phyloP scores from a whole-genome alignment of 176 grass and related monocot genomes.

The Sorghum bicolor region Sorghum_bicolor_NCBIv3 NC_012873.2:6040501-6041000 shows the following conservation, averaged over 20 bases:
- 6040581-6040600: slow-evolving; percentile 62
- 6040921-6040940: slow-evolving; percentile 27
- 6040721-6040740: slow-evolving; percentile 69
- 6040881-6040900: slow-evolving; percentile 35
- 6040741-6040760: slow-evolving; percentile 87
- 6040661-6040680: slow-evolving; percentile 75
- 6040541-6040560: slow-evolving; percentile 92
- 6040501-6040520: not conserved
- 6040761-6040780: slow-evolving; percentile 92
- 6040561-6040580: slow-evolving; percentile 83
- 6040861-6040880: slow-evolving; percentile 60
- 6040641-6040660: slow-evolving; percentile 55
- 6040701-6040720: slow-evolving; percentile 71
- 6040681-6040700: slow-evolving; percentile 84
- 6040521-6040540: slow-evolving; percentile 71
- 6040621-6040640: slow-evolving; percentile 88
- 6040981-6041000: not conserved
- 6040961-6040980: not conserved
- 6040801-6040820: slow-evolving; percentile 76
- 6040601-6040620: slow-evolving; percentile 51
- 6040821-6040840: slow-evolving; percentile 63
- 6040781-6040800: slow-evolving; percentile 81
- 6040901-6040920: slow-evolving; percentile 12
- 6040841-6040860: slow-evolving; percentile 37
- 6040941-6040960: slow-evolving; percentile 34